Evolutionary conservation across 2,329 filamentous ascomycete species (phyloP).

Genomic region (Sarocladiaceae sp.): DNA sequence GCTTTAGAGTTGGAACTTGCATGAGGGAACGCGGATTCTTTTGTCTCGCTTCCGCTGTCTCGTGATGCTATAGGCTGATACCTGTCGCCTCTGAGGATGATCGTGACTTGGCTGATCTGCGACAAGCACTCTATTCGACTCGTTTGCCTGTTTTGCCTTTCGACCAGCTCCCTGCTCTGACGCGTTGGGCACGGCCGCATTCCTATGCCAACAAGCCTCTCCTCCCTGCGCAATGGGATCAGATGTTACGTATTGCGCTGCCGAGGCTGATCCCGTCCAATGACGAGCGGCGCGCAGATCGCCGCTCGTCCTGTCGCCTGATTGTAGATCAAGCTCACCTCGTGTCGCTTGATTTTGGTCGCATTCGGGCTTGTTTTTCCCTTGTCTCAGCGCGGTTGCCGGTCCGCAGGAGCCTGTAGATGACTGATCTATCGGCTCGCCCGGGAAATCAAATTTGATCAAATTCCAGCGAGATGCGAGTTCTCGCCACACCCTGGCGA

Average conservation of each 20-base stretch:
- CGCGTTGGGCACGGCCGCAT: conserved; percentile 6
- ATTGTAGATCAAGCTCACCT: not conserved
- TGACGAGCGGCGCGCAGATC: conserved; percentile 1
- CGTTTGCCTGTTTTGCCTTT: conserved; percentile 4
- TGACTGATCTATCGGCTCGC: not conserved
- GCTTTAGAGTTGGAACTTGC: conserved; percentile 8
- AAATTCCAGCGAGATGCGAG: too few relatives aligned
- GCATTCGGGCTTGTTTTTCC: conserved; percentile 5
- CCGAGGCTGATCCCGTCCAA: too few relatives aligned
- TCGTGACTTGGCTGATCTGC: too few relatives aligned
- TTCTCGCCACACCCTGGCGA: too few relatives aligned
- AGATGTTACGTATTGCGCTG: too few relatives aligned
- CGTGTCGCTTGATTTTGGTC: conserved; percentile 2
- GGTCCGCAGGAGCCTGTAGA: not conserved
- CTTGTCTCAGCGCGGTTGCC: conserved; percentile 5
- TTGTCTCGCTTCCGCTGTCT: too few relatives aligned
- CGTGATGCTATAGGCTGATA: too few relatives aligned
- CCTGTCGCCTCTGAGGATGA: too few relatives aligned
- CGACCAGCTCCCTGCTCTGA: not conserved
- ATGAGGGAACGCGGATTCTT: too few relatives aligned
- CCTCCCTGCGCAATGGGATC: too few relatives aligned
- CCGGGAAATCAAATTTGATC: not conserved
- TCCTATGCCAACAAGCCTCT: too few relatives aligned
- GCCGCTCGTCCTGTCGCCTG: not conserved
- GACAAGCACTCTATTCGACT: too few relatives aligned